Evolutionary conservation across 23 red algal genomes (phyloP).

Genomic region (Gracilariopsis chorda): DNA sequence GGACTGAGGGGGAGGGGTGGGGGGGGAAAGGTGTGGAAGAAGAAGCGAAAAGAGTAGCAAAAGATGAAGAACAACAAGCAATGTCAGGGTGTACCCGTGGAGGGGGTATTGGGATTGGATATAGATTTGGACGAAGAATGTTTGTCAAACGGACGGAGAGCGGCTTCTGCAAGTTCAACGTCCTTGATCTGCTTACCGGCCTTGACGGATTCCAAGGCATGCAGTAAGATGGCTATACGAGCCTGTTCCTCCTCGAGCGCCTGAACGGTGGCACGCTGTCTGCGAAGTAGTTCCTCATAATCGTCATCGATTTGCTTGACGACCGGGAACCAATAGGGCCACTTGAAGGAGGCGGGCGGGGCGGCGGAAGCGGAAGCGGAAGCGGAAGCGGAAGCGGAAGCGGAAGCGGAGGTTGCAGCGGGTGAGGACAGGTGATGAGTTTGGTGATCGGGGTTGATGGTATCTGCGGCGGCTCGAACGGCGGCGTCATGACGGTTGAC

Average conservation of each 20-base stretch:
- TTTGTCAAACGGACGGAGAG: not conserved
- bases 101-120: no score
- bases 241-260: slow-evolving; percentile 38
- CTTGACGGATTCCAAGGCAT: slow-evolving; percentile 9
- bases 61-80: no score
- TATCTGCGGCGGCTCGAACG: not conserved
- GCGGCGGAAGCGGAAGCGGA: no score
- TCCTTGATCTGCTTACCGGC: not conserved
- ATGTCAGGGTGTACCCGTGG: no score
- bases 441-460: not conserved
- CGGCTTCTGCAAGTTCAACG: not conserved
- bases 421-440: not conserved
- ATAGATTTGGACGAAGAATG: not conserved
- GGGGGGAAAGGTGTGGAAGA: no score
- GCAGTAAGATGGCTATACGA: slow-evolving; percentile 39
- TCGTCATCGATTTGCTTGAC: slow-evolving; percentile 16
- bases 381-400: not conserved
- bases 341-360: not conserved
- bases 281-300: slow-evolving; percentile 42
- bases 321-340: slow-evolving; percentile 28
- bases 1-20: no score
- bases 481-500: not conserved
- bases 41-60: no score
- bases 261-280: slow-evolving; percentile 8
- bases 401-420: not conserved